A percentile compares a stretch with the other conserved stretches of the same genome.
Evolutionary conservation across 2,329 filamentous ascomycete species (phyloP).

Genomic region (Alternaria solani): DNA sequence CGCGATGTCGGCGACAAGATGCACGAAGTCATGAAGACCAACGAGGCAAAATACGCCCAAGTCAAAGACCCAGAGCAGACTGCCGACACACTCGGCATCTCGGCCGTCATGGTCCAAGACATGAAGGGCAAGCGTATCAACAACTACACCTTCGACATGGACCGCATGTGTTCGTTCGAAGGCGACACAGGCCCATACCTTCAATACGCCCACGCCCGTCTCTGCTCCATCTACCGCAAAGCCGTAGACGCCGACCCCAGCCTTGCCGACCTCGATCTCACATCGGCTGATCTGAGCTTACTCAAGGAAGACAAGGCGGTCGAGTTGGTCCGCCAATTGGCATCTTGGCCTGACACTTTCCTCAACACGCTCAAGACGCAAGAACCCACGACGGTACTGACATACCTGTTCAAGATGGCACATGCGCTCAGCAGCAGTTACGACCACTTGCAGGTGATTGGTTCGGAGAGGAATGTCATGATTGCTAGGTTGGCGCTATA

Average conservation of each 20-base stretch:
- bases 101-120: slow-evolving; percentile 96
- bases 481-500: slow-evolving; percentile 73
- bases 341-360: slow-evolving; percentile 85
- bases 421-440: slow-evolving; percentile 82
- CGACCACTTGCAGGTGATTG: slow-evolving; percentile 82
- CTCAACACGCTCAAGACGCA: slow-evolving; percentile 84
- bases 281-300: slow-evolving; percentile 72
- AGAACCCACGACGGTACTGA: slow-evolving; percentile 73
- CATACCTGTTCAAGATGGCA: slow-evolving; percentile 86
- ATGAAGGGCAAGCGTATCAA: slow-evolving; percentile 90
- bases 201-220: slow-evolving; percentile 72
- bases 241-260: slow-evolving; percentile 60
- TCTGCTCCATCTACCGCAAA: slow-evolving; percentile 59
- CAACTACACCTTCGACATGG: slow-evolving; percentile 78
- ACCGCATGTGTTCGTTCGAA: slow-evolving; percentile 83
- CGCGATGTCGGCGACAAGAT: slow-evolving; percentile 83
- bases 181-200: slow-evolving; percentile 86
- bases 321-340: slow-evolving; percentile 77
- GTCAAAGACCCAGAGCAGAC: slow-evolving; percentile 82
- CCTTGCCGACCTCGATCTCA: slow-evolving; percentile 62
- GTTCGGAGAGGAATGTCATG: slow-evolving; percentile 76
- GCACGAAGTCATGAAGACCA: slow-evolving; percentile 96
- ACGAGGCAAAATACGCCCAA: slow-evolving; percentile 88
- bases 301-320: slow-evolving; percentile 76
- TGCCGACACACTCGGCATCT: slow-evolving; percentile 90